These are phyloP conservation scores for Trichosporon faecale DNA, from an alignment of 1,284 basidiomycete species.

Conservation along the genomic window DNA sequence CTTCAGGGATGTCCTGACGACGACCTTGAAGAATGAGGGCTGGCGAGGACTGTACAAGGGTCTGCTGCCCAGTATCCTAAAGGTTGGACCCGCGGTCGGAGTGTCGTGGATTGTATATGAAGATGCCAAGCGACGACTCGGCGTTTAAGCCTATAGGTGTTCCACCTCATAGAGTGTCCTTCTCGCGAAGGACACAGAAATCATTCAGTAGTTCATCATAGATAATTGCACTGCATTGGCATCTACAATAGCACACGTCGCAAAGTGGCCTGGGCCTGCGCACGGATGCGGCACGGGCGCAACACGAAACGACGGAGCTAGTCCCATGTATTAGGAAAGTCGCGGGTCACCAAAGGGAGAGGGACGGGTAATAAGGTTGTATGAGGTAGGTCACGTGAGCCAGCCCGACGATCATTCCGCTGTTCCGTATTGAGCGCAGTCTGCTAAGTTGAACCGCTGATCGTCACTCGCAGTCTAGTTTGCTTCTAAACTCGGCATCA, in stretches of 20 bases:
- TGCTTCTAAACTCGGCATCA: background rate
- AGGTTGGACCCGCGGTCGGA: constrained; percentile 91
- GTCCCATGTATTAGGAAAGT: background rate
- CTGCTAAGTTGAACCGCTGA: background rate
- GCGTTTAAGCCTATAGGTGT: constrained; percentile 26
- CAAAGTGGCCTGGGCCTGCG: background rate
- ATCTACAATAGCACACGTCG: constrained; percentile 2
- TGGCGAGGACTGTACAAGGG: constrained; percentile 95
- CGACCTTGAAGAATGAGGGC: constrained; percentile 81
- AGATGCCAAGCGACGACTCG: constrained; percentile 46
- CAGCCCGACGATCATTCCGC: constrained; percentile 1
- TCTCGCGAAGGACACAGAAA: background rate
- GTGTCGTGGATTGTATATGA: constrained; percentile 81
- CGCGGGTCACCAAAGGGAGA: background rate
- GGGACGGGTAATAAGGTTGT: background rate
- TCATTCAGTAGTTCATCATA: constrained; percentile 21
- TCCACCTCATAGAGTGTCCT: background rate
- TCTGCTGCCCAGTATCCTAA: constrained; percentile 82
- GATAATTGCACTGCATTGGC: constrained; percentile 23
- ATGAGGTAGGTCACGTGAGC: background rate
- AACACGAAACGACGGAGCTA: background rate
- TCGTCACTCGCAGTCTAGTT: background rate
- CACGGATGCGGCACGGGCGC: background rate
- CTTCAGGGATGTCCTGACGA: constrained; percentile 75
- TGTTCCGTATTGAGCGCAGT: background rate